These are phyloP conservation scores for Suillus paluster DNA, from an alignment of 768 basidiomycete species.

Conservation along the genomic window DNA sequence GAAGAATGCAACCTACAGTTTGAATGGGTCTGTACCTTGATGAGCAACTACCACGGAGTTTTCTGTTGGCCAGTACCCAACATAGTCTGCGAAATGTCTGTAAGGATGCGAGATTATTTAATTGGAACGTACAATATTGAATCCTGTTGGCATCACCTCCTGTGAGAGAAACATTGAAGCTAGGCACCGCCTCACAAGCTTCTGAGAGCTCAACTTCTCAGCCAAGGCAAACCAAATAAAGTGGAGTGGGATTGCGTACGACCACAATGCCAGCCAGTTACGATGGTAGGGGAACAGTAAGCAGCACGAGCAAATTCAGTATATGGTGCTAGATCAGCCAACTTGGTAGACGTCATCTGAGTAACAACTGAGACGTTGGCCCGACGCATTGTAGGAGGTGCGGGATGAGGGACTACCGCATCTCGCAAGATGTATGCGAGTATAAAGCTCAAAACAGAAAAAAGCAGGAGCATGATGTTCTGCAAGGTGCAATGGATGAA, in stretches of 20 bases:
- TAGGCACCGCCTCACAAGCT: conserved; percentile 45
- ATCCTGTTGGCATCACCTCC: conserved; percentile 54
- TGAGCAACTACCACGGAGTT: conserved; percentile 62
- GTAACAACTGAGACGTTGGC: conserved; percentile 21
- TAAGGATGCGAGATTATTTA: background rate
- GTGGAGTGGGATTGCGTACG: conserved; percentile 28
- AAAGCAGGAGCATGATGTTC: conserved; percentile 1
- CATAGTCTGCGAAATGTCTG: conserved; percentile 44
- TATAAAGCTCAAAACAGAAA: background rate
- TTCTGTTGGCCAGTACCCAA: conserved; percentile 57
- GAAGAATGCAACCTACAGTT: conserved; percentile 44
- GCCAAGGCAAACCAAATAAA: background rate
- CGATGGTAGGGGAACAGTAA: conserved; percentile 47
- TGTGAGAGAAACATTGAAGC: conserved; percentile 37
- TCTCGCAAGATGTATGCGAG: conserved; percentile 3
- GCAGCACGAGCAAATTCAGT: conserved; percentile 59
- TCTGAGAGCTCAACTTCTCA: conserved; percentile 18
- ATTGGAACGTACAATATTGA: conserved; percentile 48
- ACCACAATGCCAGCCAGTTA: conserved; percentile 50
- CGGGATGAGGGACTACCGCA: conserved; percentile 8
- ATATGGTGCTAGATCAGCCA: conserved; percentile 48
- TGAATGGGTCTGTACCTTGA: conserved; percentile 61
- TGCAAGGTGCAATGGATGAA: background rate
- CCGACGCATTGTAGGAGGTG: conserved; percentile 1
- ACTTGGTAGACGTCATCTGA: conserved; percentile 31